Evolutionary conservation across 306 rosid genomes (phyloP).

Genomic region (Vigna radiata): DNA sequence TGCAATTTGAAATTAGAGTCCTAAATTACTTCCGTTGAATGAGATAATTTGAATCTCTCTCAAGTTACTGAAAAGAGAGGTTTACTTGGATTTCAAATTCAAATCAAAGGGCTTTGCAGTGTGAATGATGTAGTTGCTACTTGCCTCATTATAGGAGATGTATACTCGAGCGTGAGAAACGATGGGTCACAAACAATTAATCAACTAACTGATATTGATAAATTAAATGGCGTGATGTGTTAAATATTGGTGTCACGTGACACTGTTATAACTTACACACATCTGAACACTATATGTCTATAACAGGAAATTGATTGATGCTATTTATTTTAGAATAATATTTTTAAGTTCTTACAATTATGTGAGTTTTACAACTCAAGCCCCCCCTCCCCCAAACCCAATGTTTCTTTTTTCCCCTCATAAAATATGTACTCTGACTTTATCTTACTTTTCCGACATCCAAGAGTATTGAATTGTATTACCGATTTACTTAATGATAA

Average conservation of each 20-base stretch:
- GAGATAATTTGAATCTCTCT: background rate
- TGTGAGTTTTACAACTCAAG: background rate
- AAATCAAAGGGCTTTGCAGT: background rate
- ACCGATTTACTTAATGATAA: slow-evolving; percentile 22
- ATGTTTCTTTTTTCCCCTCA: background rate
- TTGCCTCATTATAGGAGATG: background rate
- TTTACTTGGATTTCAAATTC: background rate
- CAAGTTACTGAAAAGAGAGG: background rate
- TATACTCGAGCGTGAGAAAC: background rate
- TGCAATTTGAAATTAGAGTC: slow-evolving; percentile 8
- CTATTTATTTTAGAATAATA: background rate
- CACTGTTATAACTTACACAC: background rate
- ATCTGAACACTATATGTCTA: background rate
- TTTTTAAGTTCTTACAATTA: background rate
- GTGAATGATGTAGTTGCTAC: background rate
- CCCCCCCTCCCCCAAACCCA: background rate
- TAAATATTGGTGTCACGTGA: background rate
- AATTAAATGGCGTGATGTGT: background rate
- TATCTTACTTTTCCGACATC: background rate
- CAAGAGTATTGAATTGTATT: background rate
- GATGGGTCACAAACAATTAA: background rate
- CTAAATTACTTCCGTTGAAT: background rate
- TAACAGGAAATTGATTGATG: background rate
- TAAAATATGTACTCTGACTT: background rate
- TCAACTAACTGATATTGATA: background rate